phyloP scores from a whole-genome alignment of 805 yeast genomes.

The Alloascoidea africana region DNA sequence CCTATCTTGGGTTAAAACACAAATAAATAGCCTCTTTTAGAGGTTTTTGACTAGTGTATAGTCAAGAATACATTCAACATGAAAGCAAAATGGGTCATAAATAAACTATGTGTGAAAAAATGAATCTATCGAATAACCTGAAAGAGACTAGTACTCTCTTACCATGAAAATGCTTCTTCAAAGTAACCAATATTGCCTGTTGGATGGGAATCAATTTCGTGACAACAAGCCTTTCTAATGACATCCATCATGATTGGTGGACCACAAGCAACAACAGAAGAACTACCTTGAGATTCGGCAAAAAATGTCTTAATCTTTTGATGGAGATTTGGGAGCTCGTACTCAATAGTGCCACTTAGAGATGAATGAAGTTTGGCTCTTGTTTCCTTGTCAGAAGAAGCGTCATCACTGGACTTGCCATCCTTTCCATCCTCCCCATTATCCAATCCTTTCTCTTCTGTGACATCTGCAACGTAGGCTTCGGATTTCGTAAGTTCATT shows the following conservation, averaged over 20 bases:
- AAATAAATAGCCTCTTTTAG: too few species aligned
- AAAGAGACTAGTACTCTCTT: too few species aligned
- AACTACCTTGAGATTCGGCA: slow-evolving; percentile 17
- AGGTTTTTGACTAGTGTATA: too few species aligned
- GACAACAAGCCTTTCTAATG: slow-evolving; percentile 23
- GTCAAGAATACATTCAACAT: too few species aligned
- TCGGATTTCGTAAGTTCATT: too few species aligned
- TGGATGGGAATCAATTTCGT: slow-evolving; percentile 3
- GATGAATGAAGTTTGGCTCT: slow-evolving; percentile 1
- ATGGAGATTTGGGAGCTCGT: slow-evolving; percentile 11
- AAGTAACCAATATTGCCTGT: background rate
- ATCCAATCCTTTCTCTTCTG: background rate
- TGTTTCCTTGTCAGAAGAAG: background rate
- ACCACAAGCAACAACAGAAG: slow-evolving; percentile 44
- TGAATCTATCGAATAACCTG: too few species aligned
- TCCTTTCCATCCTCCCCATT: background rate
- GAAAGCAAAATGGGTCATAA: too few species aligned
- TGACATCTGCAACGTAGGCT: too few species aligned
- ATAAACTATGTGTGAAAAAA: too few species aligned
- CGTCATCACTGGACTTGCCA: background rate
- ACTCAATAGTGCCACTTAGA: slow-evolving; percentile 5
- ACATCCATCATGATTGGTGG: slow-evolving; percentile 41
- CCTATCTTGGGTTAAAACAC: too few species aligned
- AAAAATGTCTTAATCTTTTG: slow-evolving; percentile 9
- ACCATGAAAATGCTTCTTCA: slow-evolving; percentile 1